phyloP scores from a whole-genome alignment of 345 rosid species.

The Euphorbia peplus region DNA sequence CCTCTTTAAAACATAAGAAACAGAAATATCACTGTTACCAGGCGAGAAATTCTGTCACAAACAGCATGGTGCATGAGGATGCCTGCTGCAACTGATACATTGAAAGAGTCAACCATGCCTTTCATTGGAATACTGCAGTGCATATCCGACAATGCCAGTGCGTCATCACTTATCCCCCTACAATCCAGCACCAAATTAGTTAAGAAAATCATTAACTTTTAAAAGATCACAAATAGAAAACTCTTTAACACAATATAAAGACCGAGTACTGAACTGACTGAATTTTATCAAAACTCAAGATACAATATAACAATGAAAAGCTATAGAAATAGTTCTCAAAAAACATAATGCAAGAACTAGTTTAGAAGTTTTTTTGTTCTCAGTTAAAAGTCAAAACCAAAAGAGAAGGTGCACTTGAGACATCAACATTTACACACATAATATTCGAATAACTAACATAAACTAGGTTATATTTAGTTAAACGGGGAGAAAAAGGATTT shows the following conservation, averaged over 20 bases:
- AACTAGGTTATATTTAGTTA: not conserved
- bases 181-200: slow-evolving; percentile 16
- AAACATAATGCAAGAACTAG: not conserved
- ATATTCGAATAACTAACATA: not conserved
- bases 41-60: slow-evolving; percentile 66
- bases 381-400: not conserved
- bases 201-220: not conserved
- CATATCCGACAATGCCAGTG: slow-evolving; percentile 71
- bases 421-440: not conserved
- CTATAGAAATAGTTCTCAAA: not conserved
- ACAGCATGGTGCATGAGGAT: slow-evolving; percentile 91
- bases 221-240: not conserved
- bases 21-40: slow-evolving; percentile 42
- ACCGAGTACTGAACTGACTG: not conserved
- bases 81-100: slow-evolving; percentile 97
- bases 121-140: slow-evolving; percentile 90
- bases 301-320: not conserved
- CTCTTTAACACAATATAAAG: not conserved
- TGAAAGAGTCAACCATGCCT: slow-evolving; percentile 97
- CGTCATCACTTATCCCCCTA: slow-evolving; percentile 88
- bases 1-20: not conserved
- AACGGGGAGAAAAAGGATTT: not conserved
- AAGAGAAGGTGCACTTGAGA: not conserved
- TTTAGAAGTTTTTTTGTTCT: not conserved
- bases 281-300: not conserved